Evolutionary conservation across 306 rosid species (phyloP).

Genomic region (Calophaca sinica): DNA sequence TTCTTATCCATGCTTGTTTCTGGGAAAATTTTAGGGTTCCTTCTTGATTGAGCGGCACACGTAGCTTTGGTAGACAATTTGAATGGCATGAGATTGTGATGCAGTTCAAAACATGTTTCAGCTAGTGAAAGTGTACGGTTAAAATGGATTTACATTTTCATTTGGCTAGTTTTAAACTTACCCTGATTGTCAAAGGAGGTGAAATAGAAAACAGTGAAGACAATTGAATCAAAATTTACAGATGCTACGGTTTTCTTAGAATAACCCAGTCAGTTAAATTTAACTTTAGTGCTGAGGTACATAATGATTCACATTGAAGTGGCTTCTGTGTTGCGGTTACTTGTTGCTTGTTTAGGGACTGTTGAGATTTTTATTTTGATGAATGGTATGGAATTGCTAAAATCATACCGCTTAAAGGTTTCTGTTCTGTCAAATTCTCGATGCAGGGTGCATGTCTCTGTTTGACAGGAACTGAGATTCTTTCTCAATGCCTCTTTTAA

Average conservation of each 20-base stretch:
- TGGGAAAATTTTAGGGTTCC: slow-evolving; percentile 41
- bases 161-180: background rate
- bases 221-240: background rate
- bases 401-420: slow-evolving; percentile 22
- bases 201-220: background rate
- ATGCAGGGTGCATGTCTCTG: slow-evolving; percentile 45
- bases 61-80: background rate
- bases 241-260: slow-evolving; percentile 8
- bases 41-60: background rate
- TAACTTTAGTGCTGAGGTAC: background rate
- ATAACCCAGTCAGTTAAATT: background rate
- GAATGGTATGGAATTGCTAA: background rate
- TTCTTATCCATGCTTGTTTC: background rate
- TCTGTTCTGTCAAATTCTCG: slow-evolving; percentile 40
- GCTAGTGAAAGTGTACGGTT: background rate
- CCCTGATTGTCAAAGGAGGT: background rate
- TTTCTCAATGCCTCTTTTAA: slow-evolving; percentile 76
- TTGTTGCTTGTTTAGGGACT: slow-evolving; percentile 21
- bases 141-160: slow-evolving; percentile 27
- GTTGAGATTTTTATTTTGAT: background rate
- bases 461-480: slow-evolving; percentile 44
- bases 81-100: slow-evolving; percentile 12
- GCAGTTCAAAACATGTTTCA: slow-evolving; percentile 18
- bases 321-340: slow-evolving; percentile 28
- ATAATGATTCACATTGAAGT: slow-evolving; percentile 30